Conservation (phyloP, 2,329 filamentous ascomycete species). For the Ophiocordyceps australis region DNA sequence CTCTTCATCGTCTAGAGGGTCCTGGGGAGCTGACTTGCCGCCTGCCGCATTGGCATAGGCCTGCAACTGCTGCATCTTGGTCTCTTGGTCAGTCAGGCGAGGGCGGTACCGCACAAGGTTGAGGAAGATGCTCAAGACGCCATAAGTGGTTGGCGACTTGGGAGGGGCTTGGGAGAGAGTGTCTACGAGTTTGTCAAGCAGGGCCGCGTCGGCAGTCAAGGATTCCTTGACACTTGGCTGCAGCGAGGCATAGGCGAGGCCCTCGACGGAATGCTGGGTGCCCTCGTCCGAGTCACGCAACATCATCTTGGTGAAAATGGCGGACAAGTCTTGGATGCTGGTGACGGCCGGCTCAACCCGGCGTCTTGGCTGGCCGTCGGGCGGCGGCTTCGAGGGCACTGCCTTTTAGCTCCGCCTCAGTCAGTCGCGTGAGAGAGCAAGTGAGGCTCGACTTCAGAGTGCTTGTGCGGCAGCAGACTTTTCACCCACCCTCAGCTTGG, state of each 20-base stretch:
- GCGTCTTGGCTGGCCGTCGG: conserved; percentile 18
- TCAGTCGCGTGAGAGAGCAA: neutral
- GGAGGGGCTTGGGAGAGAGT: conserved; percentile 38
- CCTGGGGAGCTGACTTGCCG: conserved; percentile 38
- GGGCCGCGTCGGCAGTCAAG: conserved; percentile 46
- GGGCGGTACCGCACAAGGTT: conserved; percentile 76
- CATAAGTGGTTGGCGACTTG: conserved; percentile 61
- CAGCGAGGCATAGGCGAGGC: conserved; percentile 79
- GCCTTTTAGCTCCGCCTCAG: conserved; percentile 29
- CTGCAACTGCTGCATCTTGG: conserved; percentile 80
- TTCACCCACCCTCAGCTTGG: conserved; percentile 41
- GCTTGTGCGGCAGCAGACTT: no score
- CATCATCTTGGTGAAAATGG: conserved; percentile 49
- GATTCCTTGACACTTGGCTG: conserved; percentile 73
- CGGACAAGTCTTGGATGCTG: conserved; percentile 46
- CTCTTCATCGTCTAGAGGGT: conserved; percentile 57
- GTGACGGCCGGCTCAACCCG: conserved; percentile 34
- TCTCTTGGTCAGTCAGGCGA: conserved; percentile 69
- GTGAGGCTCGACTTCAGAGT: no score
- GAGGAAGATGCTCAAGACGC: conserved; percentile 65
- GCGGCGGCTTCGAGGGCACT: conserved; percentile 25
- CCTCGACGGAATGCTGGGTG: conserved; percentile 64
- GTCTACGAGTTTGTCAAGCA: conserved; percentile 53
- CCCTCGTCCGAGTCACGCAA: conserved; percentile 35
- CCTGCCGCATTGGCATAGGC: conserved; percentile 82